Evolutionary conservation across 1,284 basidiomycete species (phyloP).

Genomic region (Irpex lacteus): DNA sequence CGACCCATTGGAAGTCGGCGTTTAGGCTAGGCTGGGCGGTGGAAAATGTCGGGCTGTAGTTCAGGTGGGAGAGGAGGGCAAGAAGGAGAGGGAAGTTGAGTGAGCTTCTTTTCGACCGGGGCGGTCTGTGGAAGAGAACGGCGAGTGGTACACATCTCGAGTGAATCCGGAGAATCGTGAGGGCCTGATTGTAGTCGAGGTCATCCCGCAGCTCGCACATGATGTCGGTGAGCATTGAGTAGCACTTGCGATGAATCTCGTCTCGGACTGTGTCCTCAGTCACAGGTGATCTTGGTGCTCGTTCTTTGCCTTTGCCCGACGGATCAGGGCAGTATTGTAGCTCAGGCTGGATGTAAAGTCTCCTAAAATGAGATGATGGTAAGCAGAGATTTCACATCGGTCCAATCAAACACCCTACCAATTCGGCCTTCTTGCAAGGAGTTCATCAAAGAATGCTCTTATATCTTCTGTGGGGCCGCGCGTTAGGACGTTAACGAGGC

Average conservation of each 20-base stretch:
- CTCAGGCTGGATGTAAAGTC: not conserved
- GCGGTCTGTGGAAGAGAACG: conserved; percentile 2
- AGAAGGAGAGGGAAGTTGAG: not conserved
- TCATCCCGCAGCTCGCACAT: conserved; percentile 1
- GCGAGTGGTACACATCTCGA: not conserved
- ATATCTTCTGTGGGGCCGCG: not conserved
- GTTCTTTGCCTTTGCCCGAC: not conserved
- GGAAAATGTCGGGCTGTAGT: conserved; percentile 1
- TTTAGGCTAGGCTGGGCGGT: not conserved
- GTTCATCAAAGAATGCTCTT: not conserved
- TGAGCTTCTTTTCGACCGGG: not conserved
- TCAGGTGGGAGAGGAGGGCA: not conserved
- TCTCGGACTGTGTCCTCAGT: not conserved
- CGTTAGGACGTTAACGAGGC: not conserved
- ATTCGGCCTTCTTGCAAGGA: not conserved
- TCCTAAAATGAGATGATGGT: not conserved
- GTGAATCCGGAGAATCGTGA: not conserved
- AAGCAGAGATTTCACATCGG: not conserved
- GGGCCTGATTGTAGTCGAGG: not conserved
- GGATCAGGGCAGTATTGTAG: not conserved
- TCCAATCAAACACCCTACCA: not conserved
- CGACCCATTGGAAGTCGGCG: not conserved
- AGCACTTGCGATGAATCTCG: not conserved
- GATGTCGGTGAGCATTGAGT: not conserved
- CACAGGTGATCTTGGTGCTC: not conserved